Evolutionary conservation across 2,329 filamentous ascomycete genomes (phyloP).

Genomic region (Verticillium klebahnii): DNA sequence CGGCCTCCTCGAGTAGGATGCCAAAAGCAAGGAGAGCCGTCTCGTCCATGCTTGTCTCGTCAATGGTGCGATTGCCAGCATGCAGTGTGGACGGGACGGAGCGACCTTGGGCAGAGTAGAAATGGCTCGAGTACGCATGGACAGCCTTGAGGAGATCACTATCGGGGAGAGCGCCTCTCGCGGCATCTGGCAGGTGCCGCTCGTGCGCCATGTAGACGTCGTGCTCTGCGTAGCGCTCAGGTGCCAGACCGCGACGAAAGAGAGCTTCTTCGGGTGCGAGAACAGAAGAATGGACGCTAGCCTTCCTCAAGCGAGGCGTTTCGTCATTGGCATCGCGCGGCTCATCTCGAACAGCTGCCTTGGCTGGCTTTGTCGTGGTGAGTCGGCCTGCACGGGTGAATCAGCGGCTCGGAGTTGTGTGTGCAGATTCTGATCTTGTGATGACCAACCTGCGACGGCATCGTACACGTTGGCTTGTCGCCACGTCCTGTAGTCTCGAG

Average conservation of each 20-base stretch:
- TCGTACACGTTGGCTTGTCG: slow-evolving; percentile 60
- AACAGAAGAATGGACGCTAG: slow-evolving; percentile 24
- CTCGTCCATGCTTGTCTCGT: slow-evolving; percentile 67
- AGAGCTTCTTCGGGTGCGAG: slow-evolving; percentile 67
- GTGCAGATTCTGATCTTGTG: background rate
- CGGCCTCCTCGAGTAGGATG: slow-evolving; percentile 68
- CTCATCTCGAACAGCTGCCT: slow-evolving; percentile 1
- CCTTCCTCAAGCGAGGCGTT: slow-evolving; percentile 11
- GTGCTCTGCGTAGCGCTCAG: slow-evolving; percentile 62
- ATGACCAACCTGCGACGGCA: slow-evolving; percentile 59
- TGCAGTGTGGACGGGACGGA: slow-evolving; percentile 7
- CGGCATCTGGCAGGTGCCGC: slow-evolving; percentile 42
- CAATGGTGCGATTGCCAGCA: slow-evolving; percentile 23
- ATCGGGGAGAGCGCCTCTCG: slow-evolving; percentile 52
- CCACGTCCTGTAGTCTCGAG: slow-evolving; percentile 18
- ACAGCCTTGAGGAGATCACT: slow-evolving; percentile 66
- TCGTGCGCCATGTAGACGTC: slow-evolving; percentile 68
- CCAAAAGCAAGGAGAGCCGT: slow-evolving; percentile 72
- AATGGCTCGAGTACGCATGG: slow-evolving; percentile 63
- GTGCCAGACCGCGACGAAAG: slow-evolving; percentile 61
- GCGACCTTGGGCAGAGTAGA: slow-evolving; percentile 47
- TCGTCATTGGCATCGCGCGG: background rate
- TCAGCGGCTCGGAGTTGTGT: background rate
- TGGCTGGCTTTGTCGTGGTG: slow-evolving; percentile 2
- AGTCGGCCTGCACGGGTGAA: slow-evolving; percentile 6